Base-by-base conservation (phyloP, 495 filamentous ascomycete genomes). In the Aspergillus sparsus region DNA sequence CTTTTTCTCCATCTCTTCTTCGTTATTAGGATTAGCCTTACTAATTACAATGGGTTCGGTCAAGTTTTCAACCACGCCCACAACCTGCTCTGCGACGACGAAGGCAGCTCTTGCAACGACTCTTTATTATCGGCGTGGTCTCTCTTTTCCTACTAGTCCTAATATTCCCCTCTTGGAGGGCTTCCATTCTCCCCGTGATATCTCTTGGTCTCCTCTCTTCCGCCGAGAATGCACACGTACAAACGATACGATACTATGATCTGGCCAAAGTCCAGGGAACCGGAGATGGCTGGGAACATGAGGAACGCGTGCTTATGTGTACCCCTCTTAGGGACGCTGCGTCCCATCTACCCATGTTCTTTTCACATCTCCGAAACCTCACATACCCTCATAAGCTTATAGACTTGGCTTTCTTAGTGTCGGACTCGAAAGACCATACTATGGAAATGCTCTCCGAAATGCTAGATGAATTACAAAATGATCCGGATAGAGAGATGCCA, bases 301-400 rank as follows among this genome's bases (percentile, higher is more conserved):
- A 92, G 67, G 95, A 99, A 74, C 85, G 95, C 53, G 94, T 99
- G 63, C 81, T 99, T 45, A 86, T 99, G 70, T 97, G 94, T 70
- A 93, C 95, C 7, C 95, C 95, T 39, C 82, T 99, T 49, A 86
- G 95, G 68, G 95, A 99, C 72, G 95, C 95, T 21, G 87, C 93
- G 65, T 84, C 89, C 18, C 95, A 99, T 80, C 79, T 99, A 6
- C 88, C 89, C 44, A 97, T 99, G 94, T 98, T 99, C 82, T 99
- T 99, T 76, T 87, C 86, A 35, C 95, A 99, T 72, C 84, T 99
- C 44, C 86, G 83, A 49, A 99, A 98, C 74, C 89, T 99, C 55
- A 99, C 95, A 36, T 99, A 99, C 68, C 95, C 95, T 0, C 95
- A 99, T 70, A 87, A 95, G 68, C 82, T 98, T 45, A 92, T 99